Conservation (phyloP, 345 rosid species). For the Sonneratia caseolaris region DNA sequence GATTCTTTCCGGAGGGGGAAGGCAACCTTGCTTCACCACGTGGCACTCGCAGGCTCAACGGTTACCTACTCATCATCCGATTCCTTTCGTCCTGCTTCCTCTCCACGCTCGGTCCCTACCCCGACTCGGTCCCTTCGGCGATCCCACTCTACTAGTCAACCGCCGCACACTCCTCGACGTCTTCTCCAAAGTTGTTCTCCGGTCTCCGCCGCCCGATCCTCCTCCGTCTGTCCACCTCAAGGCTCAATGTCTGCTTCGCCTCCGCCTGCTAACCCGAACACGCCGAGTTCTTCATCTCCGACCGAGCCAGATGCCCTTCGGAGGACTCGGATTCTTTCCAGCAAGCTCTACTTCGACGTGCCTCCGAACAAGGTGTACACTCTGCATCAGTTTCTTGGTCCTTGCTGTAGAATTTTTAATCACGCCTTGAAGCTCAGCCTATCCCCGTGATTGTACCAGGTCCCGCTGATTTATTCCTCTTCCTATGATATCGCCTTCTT, state of each 20-base stretch:
- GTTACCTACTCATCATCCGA: too few species aligned
- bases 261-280: background rate
- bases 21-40: too few species aligned
- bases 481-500: conserved; percentile 50
- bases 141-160: background rate
- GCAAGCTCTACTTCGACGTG: conserved; percentile 65
- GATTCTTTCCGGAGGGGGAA: too few species aligned
- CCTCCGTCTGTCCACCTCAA: background rate
- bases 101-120: too few species aligned
- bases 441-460: conserved; percentile 23
- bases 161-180: background rate
- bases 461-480: conserved; percentile 69
- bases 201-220: background rate
- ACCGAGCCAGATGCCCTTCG: conserved; percentile 41
- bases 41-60: too few species aligned
- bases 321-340: conserved; percentile 48
- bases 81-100: too few species aligned
- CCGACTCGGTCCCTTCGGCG: too few species aligned
- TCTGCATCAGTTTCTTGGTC: background rate
- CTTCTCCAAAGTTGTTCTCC: background rate
- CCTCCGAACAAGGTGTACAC: conserved; percentile 41
- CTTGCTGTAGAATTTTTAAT: background rate
- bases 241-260: conserved; percentile 1
- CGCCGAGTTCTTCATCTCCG: conserved; percentile 8
- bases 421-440: background rate